These are phyloP conservation scores for Phytophthora pinifolia DNA, from an alignment of 352 stramenopile species.

Conservation along the genomic window DNA sequence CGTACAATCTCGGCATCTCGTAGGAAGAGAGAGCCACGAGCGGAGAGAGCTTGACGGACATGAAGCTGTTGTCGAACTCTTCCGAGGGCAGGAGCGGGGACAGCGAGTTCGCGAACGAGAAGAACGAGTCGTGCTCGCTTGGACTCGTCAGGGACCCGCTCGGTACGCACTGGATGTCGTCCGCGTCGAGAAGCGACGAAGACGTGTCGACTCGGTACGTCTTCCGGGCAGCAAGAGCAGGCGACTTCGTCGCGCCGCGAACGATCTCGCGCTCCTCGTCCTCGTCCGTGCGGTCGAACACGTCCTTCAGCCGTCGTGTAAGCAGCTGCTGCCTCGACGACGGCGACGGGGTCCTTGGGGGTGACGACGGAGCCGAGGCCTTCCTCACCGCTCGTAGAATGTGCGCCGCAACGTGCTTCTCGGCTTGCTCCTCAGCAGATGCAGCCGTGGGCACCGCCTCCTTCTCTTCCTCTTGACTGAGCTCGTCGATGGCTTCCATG, in stretches of 20 bases:
- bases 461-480: conserved; percentile 24
- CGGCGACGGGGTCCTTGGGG: conserved; percentile 40
- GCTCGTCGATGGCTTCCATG: conserved; percentile 22
- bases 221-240: neutral
- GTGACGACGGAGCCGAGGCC: too few relatives aligned
- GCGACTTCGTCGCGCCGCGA: conserved; percentile 14
- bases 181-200: conserved; percentile 13
- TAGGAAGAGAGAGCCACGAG: conserved; percentile 47
- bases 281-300: conserved; percentile 38
- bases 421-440: too few relatives aligned
- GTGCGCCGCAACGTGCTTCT: too few relatives aligned
- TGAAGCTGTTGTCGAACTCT: conserved; percentile 63
- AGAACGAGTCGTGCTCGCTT: conserved; percentile 75
- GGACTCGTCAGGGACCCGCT: conserved; percentile 34
- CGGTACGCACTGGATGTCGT: conserved; percentile 45
- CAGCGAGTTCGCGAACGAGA: conserved; percentile 77
- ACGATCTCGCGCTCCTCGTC: conserved; percentile 10
- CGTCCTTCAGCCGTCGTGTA: conserved; percentile 33
- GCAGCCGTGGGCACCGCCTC: too few relatives aligned
- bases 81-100: conserved; percentile 61
- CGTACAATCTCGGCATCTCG: conserved; percentile 73
- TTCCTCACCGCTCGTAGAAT: too few relatives aligned
- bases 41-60: conserved; percentile 63
- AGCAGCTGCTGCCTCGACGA: conserved; percentile 32
- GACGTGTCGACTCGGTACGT: conserved; percentile 4